Evolutionary conservation across 345 rosid species (phyloP).

Genomic region (Iberis pinnata): DNA sequence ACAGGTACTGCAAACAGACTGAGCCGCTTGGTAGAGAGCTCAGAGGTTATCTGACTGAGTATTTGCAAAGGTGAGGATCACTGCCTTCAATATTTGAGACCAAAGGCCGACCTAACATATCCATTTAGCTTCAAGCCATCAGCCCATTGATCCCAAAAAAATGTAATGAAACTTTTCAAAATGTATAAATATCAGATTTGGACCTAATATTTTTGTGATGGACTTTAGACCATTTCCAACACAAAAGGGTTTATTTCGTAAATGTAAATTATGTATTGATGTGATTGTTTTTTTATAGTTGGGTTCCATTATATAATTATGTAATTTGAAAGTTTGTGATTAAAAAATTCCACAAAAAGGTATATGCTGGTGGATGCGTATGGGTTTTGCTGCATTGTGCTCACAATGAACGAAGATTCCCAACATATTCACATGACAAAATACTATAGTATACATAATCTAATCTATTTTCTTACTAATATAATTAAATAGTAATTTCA

Average conservation of each 20-base stretch:
- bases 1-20: constrained; percentile 53
- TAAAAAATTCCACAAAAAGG: not conserved
- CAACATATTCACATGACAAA: constrained; percentile 8
- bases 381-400: constrained; percentile 20
- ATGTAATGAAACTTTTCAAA: not conserved
- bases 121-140: too few relatives aligned
- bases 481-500: not conserved
- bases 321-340: too few relatives aligned
- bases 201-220: not conserved
- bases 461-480: too few relatives aligned
- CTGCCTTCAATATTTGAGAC: not conserved
- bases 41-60: constrained; percentile 52
- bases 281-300: not conserved
- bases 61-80: constrained; percentile 31
- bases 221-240: not conserved
- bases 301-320: constrained; percentile 13
- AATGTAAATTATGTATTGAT: too few relatives aligned
- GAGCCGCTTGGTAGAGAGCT: constrained; percentile 46
- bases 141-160: too few relatives aligned
- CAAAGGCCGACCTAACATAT: too few relatives aligned
- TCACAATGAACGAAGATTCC: constrained; percentile 17
- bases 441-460: not conserved
- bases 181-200: not conserved
- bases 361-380: constrained; percentile 17
- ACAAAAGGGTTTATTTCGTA: not conserved